Conservation (phyloP, 2,329 filamentous ascomycete species). For the Diplodia intermedia region DNA sequence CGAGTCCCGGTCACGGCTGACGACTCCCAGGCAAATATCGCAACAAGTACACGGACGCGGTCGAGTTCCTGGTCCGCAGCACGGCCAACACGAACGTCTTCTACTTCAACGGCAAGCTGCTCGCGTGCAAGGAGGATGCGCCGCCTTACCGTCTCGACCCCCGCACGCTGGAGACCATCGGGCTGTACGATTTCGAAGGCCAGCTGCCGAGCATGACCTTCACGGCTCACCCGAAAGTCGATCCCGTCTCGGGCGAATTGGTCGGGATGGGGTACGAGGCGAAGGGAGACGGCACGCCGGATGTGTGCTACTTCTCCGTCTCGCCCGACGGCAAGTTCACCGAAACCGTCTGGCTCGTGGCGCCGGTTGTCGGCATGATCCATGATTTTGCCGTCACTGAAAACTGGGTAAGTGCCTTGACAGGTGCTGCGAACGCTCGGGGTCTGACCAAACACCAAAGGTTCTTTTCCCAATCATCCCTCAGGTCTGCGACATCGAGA, state of each 20-base stretch:
- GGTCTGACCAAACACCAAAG: constrained; percentile 34
- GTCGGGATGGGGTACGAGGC: constrained; percentile 46
- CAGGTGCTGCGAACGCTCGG: too few species aligned
- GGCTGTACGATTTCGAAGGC: constrained; percentile 32
- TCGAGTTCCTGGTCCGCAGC: constrained; percentile 44
- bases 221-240: constrained; percentile 39
- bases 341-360: constrained; percentile 46
- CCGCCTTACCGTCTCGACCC: constrained; percentile 36
- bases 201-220: constrained; percentile 35
- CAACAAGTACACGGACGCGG: constrained; percentile 51
- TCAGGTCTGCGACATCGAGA: constrained; percentile 46
- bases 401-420: constrained; percentile 42
- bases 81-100: constrained; percentile 42
- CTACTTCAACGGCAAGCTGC: constrained; percentile 34
- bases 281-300: constrained; percentile 49
- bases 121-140: constrained; percentile 37
- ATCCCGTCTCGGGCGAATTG: constrained; percentile 35
- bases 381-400: constrained; percentile 54
- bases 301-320: constrained; percentile 49
- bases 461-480: constrained; percentile 50
- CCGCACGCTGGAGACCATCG: constrained; percentile 24
- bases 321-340: constrained; percentile 41
- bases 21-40: constrained; percentile 43
- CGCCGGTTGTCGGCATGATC: constrained; percentile 50
- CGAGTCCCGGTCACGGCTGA: background rate